These are phyloP conservation scores for Erythrophleum ivorense DNA, from an alignment of 331 rosid species.

Conservation along the genomic window DNA sequence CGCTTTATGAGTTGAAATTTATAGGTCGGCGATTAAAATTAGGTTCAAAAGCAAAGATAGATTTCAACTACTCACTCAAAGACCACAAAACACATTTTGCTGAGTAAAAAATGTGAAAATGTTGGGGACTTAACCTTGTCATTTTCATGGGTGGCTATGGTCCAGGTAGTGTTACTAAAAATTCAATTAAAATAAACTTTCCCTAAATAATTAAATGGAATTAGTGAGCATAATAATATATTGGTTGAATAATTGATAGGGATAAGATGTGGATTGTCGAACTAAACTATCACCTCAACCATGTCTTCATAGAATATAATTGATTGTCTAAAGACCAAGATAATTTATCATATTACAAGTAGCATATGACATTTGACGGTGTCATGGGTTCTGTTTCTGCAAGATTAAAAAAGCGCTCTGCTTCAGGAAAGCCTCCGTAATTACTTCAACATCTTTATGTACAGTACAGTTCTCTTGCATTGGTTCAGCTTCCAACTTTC, in stretches of 20 bases:
- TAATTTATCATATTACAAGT: constrained; percentile 38
- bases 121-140: neutral
- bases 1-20: constrained; percentile 25
- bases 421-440: constrained; percentile 38
- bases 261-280: constrained; percentile 35
- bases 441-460: constrained; percentile 46
- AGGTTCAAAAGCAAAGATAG: constrained; percentile 6
- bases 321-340: constrained; percentile 38
- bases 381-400: constrained; percentile 38
- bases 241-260: constrained; percentile 22
- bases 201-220: constrained; percentile 16
- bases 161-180: neutral
- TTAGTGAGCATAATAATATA: constrained; percentile 23
- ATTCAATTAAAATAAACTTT: constrained; percentile 16
- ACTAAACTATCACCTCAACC: constrained; percentile 44
- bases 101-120: neutral
- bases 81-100: neutral
- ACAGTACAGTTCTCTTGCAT: constrained; percentile 38
- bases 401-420: constrained; percentile 38
- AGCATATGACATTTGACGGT: constrained; percentile 40
- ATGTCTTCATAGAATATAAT: constrained; percentile 32
- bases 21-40: constrained; percentile 22
- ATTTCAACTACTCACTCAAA: constrained; percentile 7
- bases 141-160: constrained; percentile 17
- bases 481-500: constrained; percentile 49